phyloP scores from a whole-genome alignment of 768 basidiomycete genomes.

The Mycena belliarum region DNA sequence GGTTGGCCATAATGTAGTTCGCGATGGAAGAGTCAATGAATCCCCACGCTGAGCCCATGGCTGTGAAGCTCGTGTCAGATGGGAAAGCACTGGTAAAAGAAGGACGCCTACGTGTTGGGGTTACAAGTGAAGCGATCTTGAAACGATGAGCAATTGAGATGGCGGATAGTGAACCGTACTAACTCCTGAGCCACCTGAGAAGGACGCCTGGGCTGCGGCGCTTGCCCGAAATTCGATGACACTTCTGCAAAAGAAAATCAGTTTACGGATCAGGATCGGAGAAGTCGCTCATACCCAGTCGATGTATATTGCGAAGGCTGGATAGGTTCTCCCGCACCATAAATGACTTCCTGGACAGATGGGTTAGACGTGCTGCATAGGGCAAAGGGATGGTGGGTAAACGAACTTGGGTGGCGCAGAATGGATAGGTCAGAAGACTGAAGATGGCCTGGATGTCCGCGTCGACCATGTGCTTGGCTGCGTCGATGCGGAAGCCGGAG shows the following conservation, averaged over 20 bases:
- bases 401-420: slow-evolving; percentile 7
- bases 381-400: neutral
- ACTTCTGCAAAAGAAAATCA: slow-evolving; percentile 4
- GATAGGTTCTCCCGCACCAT: slow-evolving; percentile 18
- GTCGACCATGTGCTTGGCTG: slow-evolving; percentile 11
- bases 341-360: slow-evolving; percentile 9
- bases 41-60: slow-evolving; percentile 25
- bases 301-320: neutral
- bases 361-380: neutral
- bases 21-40: slow-evolving; percentile 21
- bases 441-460: neutral
- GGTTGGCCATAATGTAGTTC: slow-evolving; percentile 24
- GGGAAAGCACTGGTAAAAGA: neutral
- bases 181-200: slow-evolving; percentile 19
- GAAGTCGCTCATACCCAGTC: slow-evolving; percentile 3
- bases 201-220: slow-evolving; percentile 9
- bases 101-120: slow-evolving; percentile 19
- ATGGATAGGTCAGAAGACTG: neutral
- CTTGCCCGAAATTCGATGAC: slow-evolving; percentile 24
- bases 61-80: neutral
- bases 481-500: slow-evolving; percentile 10
- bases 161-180: neutral
- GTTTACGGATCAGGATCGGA: neutral
- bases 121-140: slow-evolving; percentile 24
- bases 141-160: neutral